phyloP scores from a whole-genome alignment of 129 eudicot species.

The Tagetes patula region DNA sequence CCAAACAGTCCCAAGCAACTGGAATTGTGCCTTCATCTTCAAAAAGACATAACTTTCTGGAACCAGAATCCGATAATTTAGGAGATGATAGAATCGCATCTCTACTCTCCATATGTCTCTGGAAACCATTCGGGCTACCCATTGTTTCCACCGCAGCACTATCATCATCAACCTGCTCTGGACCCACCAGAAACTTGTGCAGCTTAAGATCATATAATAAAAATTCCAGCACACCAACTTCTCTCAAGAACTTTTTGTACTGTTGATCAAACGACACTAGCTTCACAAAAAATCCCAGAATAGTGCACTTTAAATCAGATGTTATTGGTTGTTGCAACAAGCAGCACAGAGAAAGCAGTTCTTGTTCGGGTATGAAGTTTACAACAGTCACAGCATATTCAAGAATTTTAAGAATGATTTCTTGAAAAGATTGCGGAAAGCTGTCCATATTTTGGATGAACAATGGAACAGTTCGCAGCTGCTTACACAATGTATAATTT shows the following conservation, averaged over 20 bases:
- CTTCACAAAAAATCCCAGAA: conserved; percentile 80
- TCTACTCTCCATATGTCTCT: conserved; percentile 77
- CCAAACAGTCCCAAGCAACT: conserved; percentile 91
- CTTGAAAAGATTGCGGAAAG: conserved; percentile 80
- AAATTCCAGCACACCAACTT: conserved; percentile 96
- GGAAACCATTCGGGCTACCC: conserved; percentile 65
- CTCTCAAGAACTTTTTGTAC: conserved; percentile 87
- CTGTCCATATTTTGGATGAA: conserved; percentile 90
- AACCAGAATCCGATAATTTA: conserved; percentile 67
- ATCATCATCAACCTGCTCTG: conserved; percentile 48
- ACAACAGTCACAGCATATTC: conserved; percentile 98
- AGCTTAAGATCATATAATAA: conserved; percentile 87
- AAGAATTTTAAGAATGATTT: conserved; percentile 86
- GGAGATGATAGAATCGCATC: conserved; percentile 84
- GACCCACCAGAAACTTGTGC: conserved; percentile 63
- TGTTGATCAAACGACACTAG: conserved; percentile 88
- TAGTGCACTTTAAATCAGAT: conserved; percentile 69
- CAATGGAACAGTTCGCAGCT: conserved; percentile 84
- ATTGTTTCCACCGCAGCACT: conserved; percentile 52
- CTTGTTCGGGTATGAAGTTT: conserved; percentile 94
- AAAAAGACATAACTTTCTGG: conserved; percentile 76
- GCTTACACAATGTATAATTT: conserved; percentile 87
- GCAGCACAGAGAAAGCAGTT: conserved; percentile 94
- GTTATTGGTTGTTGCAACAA: conserved; percentile 87
- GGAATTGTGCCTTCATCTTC: conserved; percentile 66